phyloP scores from a whole-genome alignment of 495 filamentous ascomycete species.

The Aspergillus leporis region DNA sequence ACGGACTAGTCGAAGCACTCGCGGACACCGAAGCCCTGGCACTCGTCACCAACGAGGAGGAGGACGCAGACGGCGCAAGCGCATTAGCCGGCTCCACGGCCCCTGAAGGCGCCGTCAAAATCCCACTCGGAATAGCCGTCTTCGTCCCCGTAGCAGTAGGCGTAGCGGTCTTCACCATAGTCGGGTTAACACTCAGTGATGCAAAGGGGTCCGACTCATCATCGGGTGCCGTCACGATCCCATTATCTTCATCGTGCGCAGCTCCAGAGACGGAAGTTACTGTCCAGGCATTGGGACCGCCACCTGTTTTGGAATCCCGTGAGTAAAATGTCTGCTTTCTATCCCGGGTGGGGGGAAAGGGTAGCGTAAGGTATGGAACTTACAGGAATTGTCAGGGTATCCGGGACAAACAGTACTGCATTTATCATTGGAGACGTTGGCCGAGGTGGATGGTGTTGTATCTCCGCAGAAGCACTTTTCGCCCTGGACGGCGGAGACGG shows the following conservation, averaged over 20 bases:
- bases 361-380: slow-evolving; percentile 12
- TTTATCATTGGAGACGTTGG: slow-evolving; percentile 31
- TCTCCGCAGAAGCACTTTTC: slow-evolving; percentile 40
- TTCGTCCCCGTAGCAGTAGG: background rate
- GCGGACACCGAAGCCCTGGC: background rate
- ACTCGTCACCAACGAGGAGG: no score
- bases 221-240: slow-evolving; percentile 32
- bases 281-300: slow-evolving; percentile 33
- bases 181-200: slow-evolving; percentile 20
- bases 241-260: no score
- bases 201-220: slow-evolving; percentile 7
- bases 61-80: no score
- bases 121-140: no score
- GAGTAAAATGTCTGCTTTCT: no score
- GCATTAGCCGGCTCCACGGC: no score
- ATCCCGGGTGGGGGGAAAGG: no score
- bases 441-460: slow-evolving; percentile 26
- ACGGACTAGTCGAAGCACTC: background rate
- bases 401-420: slow-evolving; percentile 38
- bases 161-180: slow-evolving; percentile 18
- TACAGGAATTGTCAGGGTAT: slow-evolving; percentile 34
- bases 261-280: no score
- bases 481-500: slow-evolving; percentile 35
- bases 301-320: slow-evolving; percentile 32
- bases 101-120: no score